These are phyloP conservation scores for Alisma plantagoaquatica DNA, from an alignment of 106 monocot genomes.

Conservation along the genomic window DNA sequence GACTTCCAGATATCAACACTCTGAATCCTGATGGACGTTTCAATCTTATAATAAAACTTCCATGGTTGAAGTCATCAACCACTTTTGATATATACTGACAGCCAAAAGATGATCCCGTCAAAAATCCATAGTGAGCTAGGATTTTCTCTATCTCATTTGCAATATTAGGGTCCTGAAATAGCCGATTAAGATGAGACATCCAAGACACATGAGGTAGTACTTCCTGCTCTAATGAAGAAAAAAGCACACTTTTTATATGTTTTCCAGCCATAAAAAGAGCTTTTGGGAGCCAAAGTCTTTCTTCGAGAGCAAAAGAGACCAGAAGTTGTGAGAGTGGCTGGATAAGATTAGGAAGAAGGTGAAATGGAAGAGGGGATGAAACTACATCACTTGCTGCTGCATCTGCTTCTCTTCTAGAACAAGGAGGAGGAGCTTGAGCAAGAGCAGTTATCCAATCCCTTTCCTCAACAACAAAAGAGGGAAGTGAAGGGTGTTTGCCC, in stretches of 20 bases:
- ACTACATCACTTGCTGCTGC: slow-evolving; percentile 76
- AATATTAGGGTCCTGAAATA: slow-evolving; percentile 43
- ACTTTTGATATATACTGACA: neutral
- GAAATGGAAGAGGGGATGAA: slow-evolving; percentile 51
- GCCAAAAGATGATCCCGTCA: slow-evolving; percentile 24
- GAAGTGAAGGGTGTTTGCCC: slow-evolving; percentile 46
- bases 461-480: slow-evolving; percentile 63
- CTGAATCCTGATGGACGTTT: slow-evolving; percentile 65
- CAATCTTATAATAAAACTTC: too few relatives aligned
- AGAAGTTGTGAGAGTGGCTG: slow-evolving; percentile 43
- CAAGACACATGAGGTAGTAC: slow-evolving; percentile 29
- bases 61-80: slow-evolving; percentile 18
- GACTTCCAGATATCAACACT: slow-evolving; percentile 57
- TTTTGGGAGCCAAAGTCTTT: slow-evolving; percentile 73
- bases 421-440: slow-evolving; percentile 79
- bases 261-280: slow-evolving; percentile 37
- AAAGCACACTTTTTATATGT: slow-evolving; percentile 31
- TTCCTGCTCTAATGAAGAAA: slow-evolving; percentile 48
- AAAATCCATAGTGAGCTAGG: slow-evolving; percentile 48
- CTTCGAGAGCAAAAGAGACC: slow-evolving; percentile 48
- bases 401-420: slow-evolving; percentile 84
- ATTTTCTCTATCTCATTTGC: slow-evolving; percentile 36
- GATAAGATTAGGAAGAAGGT: slow-evolving; percentile 59
- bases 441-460: slow-evolving; percentile 83
- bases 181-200: slow-evolving; percentile 40